A percentile compares a stretch with the other conserved stretches of the same genome.
phyloP scores from a whole-genome alignment of 495 filamentous ascomycete species.

The Podospora tetraspora region DNA sequence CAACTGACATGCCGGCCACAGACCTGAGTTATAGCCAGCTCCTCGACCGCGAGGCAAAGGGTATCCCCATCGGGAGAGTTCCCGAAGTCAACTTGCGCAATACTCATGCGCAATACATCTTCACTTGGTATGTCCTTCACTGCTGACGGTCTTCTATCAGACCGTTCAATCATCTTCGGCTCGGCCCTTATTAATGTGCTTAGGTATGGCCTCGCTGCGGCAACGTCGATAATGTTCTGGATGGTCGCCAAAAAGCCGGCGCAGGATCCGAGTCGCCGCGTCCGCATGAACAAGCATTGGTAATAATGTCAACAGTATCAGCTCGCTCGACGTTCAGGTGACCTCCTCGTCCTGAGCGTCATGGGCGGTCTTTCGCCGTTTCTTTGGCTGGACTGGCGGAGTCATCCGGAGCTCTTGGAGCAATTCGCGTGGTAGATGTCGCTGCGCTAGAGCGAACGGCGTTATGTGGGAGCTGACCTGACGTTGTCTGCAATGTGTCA shows the following conservation, averaged over 20 bases:
- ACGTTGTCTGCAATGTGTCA: constrained; percentile 60
- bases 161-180: neutral
- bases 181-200: constrained; percentile 4
- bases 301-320: constrained; percentile 32
- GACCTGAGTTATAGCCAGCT: constrained; percentile 70
- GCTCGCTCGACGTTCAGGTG: constrained; percentile 18
- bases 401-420: constrained; percentile 75
- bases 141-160: neutral
- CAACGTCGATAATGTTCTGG: constrained; percentile 91
- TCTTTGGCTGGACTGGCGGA: constrained; percentile 38
- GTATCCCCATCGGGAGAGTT: constrained; percentile 87
- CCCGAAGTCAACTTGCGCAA: constrained; percentile 92
- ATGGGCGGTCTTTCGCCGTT: constrained; percentile 13
- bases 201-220: constrained; percentile 83
- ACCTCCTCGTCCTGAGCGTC: constrained; percentile 22
- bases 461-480: constrained; percentile 66
- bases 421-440: constrained; percentile 74
- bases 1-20: constrained; percentile 29
- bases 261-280: constrained; percentile 62
- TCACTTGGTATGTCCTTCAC: constrained; percentile 73
- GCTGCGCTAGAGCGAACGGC: constrained; percentile 75
- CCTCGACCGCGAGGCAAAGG: constrained; percentile 66
- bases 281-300: constrained; percentile 80
- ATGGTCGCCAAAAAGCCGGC: constrained; percentile 85
- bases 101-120: constrained; percentile 96